These are phyloP conservation scores for Flaveria ramosissima DNA, from an alignment of 129 eudicot genomes.

Conservation along the genomic window DNA sequence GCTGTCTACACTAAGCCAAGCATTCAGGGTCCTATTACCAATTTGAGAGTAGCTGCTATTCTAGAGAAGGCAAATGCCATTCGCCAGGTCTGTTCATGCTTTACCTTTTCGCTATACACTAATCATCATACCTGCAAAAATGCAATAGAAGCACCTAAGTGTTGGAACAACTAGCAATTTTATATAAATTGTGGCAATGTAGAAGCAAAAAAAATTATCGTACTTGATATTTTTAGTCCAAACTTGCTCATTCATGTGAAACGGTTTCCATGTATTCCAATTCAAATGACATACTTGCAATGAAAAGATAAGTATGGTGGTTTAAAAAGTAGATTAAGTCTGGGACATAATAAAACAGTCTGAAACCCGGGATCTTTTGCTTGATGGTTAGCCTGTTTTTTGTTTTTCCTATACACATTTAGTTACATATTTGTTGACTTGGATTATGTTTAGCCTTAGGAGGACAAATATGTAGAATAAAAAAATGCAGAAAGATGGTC, in stretches of 20 bases:
- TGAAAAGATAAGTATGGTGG: too few species aligned
- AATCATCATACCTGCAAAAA: constrained; percentile 4
- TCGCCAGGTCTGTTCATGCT: constrained; percentile 64
- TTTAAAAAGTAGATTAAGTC: background rate
- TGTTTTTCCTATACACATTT: too few species aligned
- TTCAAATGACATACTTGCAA: too few species aligned
- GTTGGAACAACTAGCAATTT: constrained; percentile 7
- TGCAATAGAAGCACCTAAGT: constrained; percentile 2
- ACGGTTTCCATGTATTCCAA: too few species aligned
- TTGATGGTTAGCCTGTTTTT: background rate
- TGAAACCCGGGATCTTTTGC: background rate
- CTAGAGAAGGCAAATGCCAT: constrained; percentile 81
- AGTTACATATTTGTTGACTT: too few species aligned
- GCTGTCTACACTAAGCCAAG: constrained; percentile 66
- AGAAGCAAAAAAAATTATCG: too few species aligned
- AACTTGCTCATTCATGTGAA: too few species aligned
- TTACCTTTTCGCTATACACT: background rate
- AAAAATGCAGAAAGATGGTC: background rate
- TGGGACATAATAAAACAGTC: constrained; percentile 4
- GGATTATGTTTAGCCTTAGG: too few species aligned
- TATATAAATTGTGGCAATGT: background rate
- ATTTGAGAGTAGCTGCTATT: constrained; percentile 80
- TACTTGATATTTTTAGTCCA: too few species aligned
- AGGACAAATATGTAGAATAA: background rate
- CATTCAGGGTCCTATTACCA: constrained; percentile 70